These are phyloP conservation scores for Pseudomonodictys pantanalensis DNA, from an alignment of 495 filamentous ascomycete species.

Conservation along the genomic window DNA sequence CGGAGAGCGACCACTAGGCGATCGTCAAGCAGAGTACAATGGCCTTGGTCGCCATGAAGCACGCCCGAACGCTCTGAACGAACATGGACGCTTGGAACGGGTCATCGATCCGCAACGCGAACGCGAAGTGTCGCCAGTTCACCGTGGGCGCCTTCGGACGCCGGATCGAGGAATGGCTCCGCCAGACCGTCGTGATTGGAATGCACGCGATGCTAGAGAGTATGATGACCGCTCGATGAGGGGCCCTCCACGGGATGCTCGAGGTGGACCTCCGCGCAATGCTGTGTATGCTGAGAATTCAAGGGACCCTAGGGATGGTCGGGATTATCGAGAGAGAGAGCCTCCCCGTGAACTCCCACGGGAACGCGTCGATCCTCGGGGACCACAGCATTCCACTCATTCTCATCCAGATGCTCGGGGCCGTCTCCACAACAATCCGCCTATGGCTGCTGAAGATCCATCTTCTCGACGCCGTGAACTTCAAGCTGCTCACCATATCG, in stretches of 20 bases:
- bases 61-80: slow-evolving; percentile 15
- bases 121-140: slow-evolving; percentile 33
- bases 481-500: background rate
- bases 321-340: slow-evolving; percentile 22
- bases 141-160: slow-evolving; percentile 31
- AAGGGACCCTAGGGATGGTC: slow-evolving; percentile 17
- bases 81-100: slow-evolving; percentile 39
- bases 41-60: slow-evolving; percentile 24
- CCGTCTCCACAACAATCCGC: slow-evolving; percentile 17
- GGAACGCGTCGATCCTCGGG: slow-evolving; percentile 10
- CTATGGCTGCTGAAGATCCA: background rate
- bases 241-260: slow-evolving; percentile 26
- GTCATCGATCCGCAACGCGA: slow-evolving; percentile 26
- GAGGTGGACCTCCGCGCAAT: slow-evolving; percentile 11
- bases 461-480: slow-evolving; percentile 21
- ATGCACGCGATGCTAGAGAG: slow-evolving; percentile 10
- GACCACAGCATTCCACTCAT: background rate
- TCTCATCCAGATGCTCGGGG: slow-evolving; percentile 9
- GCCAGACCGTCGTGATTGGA: slow-evolving; percentile 31
- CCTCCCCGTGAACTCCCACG: slow-evolving; percentile 7
- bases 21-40: slow-evolving; percentile 24
- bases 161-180: slow-evolving; percentile 27
- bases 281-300: slow-evolving; percentile 12
- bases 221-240: slow-evolving; percentile 29
- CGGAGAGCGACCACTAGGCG: slow-evolving; percentile 26